Base-by-base conservation (phyloP, 176 grass and related monocot species). In the Melocanna baccifera region DNA sequence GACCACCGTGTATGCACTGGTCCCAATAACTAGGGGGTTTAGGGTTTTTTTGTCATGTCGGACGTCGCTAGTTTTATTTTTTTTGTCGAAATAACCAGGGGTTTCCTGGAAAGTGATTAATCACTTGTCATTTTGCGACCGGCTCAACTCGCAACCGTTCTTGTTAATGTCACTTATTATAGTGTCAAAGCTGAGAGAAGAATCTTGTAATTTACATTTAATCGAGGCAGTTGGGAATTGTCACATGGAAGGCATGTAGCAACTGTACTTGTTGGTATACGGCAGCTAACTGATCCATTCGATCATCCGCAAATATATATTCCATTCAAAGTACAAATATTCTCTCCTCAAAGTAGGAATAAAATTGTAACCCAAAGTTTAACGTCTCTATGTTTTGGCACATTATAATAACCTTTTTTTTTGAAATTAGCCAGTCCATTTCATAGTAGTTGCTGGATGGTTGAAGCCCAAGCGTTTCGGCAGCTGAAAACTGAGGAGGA, bases 201-300 rank as follows among this genome's bases (percentile, higher is more conserved):
- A 86, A 81, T 75, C 78, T 68, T 75, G 77, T 61, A 46, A 9
- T 75, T 67, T 68, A 67, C 37, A 81, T 81, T 75, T 65, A 12
- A 74, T 57, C 69, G 47, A 67, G 78, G 69, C 36, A 28, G 85
- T 37, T 81, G 77, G 62, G 77, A 75, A 48, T 13, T 63, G 19
- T 66, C 68, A 67, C 85, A 67, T 67, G 36, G 69, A 87, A 67
- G 28, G 46, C 69, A 47, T 81, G 46, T 47, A 81, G 59, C 69
- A 28, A 56, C 11, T 56, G 52, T 5, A 12, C 23, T 80, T 73
- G 57, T 80, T 73, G 69, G 42, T 81, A 58, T 81, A 58, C 47
- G 85, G 75, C 40, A 26, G 18, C 68, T 80, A 72, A 62, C 13
- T 32, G 45, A 80, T n/a, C 30, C 77, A 52, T 36, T 20, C 18